Conservation (phyloP, 1,284 basidiomycete genomes). For the Entoloma clypeatum region DNA sequence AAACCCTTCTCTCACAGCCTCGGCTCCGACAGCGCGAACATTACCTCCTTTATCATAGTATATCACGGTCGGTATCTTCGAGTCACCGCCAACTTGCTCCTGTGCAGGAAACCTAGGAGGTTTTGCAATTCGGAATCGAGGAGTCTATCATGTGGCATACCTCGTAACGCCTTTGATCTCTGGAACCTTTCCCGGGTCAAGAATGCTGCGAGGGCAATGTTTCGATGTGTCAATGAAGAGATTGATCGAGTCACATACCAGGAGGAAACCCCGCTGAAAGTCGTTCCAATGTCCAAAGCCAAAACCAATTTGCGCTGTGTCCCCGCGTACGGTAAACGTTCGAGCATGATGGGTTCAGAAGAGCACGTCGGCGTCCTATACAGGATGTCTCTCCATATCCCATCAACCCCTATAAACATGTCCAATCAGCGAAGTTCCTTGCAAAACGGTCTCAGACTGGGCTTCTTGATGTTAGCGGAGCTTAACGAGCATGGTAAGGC, state of each 20-base stretch:
- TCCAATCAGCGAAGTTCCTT: no score
- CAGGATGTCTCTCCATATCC: no score
- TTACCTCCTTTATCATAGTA: conserved; percentile 23
- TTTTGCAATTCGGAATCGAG: neutral
- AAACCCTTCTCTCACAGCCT: conserved; percentile 24
- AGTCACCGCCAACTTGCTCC: conserved; percentile 24
- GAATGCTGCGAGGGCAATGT: conserved; percentile 15
- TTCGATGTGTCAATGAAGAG: neutral
- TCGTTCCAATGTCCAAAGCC: conserved; percentile 51
- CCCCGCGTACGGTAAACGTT: conserved; percentile 27
- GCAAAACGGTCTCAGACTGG: no score
- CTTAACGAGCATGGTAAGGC: no score
- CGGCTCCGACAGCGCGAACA: conserved; percentile 24
- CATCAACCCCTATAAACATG: no score
- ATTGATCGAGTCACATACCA: neutral
- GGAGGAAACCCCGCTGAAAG: conserved; percentile 47
- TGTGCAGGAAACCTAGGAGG: conserved; percentile 9
- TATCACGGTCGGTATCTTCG: conserved; percentile 47
- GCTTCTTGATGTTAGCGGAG: no score
- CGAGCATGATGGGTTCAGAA: conserved; percentile 7
- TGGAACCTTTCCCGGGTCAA: conserved; percentile 39
- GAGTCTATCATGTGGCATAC: conserved; percentile 21
- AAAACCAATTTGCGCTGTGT: conserved; percentile 39
- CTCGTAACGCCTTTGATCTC: conserved; percentile 40
- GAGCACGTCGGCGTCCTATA: no score